phyloP scores from a whole-genome alignment of 2,329 filamentous ascomycete species.

The Scytalidium sp. region DNA sequence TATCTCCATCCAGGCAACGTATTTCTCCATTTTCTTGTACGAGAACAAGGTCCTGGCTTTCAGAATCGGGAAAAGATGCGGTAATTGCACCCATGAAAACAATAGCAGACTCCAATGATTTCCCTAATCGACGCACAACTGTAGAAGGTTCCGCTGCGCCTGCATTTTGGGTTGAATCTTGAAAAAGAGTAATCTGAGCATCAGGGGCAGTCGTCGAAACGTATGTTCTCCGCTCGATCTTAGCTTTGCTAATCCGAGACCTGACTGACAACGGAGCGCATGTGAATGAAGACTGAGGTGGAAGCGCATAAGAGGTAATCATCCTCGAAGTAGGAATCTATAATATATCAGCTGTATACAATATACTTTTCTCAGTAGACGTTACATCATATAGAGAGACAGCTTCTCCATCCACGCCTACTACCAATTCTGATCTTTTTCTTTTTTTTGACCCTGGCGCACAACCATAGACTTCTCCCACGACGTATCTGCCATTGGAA shows the following conservation, averaged over 20 bases:
- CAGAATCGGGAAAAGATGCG: conserved; percentile 16
- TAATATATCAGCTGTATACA: conserved; percentile 6
- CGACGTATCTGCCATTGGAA: conserved; percentile 48
- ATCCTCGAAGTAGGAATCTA: conserved; percentile 60
- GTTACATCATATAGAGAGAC: conserved; percentile 64
- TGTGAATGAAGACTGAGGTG: conserved; percentile 61
- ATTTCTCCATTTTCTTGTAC: conserved; percentile 61
- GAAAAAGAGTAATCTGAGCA: conserved; percentile 56
- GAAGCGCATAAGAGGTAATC: conserved; percentile 65
- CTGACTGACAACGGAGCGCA: conserved; percentile 59
- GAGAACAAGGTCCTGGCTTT: conserved; percentile 45
- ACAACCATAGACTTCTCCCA: conserved; percentile 60
- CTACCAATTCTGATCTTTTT: conserved; percentile 60
- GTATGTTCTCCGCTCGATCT: conserved; percentile 58
- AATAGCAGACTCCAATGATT: conserved; percentile 33
- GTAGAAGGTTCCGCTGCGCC: conserved; percentile 52
- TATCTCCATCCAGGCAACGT: conserved; percentile 57
- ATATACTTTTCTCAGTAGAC: neutral
- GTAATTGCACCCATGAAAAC: conserved; percentile 38
- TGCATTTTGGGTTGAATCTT: conserved; percentile 49
- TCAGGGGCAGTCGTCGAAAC: conserved; percentile 47
- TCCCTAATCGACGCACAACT: conserved; percentile 39
- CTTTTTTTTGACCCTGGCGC: conserved; percentile 55
- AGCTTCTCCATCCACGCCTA: conserved; percentile 64
- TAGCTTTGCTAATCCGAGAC: conserved; percentile 37